Percentiles rank a stretch among this genome's conserved stretches.
phyloP scores from a whole-genome alignment of 805 yeast species.

The Myxozyma udenii region DNA sequence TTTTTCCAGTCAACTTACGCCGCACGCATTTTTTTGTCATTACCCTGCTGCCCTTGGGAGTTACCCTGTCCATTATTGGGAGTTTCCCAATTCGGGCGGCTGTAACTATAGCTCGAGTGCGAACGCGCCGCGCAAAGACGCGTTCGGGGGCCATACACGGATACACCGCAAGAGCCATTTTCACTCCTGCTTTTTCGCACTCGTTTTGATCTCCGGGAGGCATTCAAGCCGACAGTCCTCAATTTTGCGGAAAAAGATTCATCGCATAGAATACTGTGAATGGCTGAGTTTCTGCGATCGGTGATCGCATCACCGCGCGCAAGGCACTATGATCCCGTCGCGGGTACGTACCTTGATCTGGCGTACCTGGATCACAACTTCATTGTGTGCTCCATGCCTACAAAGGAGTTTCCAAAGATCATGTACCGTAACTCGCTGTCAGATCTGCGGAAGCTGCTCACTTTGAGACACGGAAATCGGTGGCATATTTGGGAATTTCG shows the following conservation, averaged over 20 bases:
- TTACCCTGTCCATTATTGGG: too few species aligned
- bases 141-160: too few species aligned
- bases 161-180: too few species aligned
- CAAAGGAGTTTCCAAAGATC: slow-evolving; percentile 44
- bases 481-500: slow-evolving; percentile 79
- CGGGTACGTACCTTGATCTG: slow-evolving; percentile 52
- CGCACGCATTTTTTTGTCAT: background rate
- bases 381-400: slow-evolving; percentile 76
- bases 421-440: slow-evolving; percentile 53
- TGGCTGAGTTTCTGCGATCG: slow-evolving; percentile 34
- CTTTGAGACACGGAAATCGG: slow-evolving; percentile 46
- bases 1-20: too few species aligned
- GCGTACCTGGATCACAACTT: slow-evolving; percentile 63
- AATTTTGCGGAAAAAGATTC: too few species aligned
- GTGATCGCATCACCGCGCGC: slow-evolving; percentile 37
- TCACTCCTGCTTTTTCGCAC: too few species aligned
- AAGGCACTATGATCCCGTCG: slow-evolving; percentile 33
- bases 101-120: too few species aligned
- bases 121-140: too few species aligned
- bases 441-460: slow-evolving; percentile 51
- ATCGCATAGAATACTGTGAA: slow-evolving; percentile 8
- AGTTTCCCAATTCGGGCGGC: background rate
- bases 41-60: background rate
- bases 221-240: too few species aligned
- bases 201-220: too few species aligned